These are phyloP conservation scores for Carex sylvatica DNA, from an alignment of 202 grass and related monocot genomes.

Conservation along the genomic window DNA sequence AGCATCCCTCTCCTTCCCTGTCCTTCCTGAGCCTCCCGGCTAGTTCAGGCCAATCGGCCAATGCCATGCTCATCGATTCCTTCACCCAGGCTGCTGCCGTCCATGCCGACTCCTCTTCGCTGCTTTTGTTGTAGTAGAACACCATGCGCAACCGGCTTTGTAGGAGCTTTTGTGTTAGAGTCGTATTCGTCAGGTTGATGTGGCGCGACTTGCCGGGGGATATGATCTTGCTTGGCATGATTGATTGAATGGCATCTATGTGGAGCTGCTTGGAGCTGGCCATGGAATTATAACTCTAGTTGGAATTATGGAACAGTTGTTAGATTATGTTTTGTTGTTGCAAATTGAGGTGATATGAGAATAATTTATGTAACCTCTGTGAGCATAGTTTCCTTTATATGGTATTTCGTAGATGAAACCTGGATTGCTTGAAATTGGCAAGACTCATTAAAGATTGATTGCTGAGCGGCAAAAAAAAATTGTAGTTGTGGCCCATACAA, in stretches of 20 bases:
- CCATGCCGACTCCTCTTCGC: slow-evolving; percentile 33
- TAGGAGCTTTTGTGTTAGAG: slow-evolving; percentile 24
- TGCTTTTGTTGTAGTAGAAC: slow-evolving; percentile 65
- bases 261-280: slow-evolving; percentile 35
- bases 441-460: not conserved
- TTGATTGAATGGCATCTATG: slow-evolving; percentile 68
- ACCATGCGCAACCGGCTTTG: slow-evolving; percentile 52
- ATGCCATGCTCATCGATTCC: slow-evolving; percentile 59
- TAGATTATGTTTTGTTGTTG: not conserved
- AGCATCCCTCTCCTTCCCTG: slow-evolving; percentile 36
- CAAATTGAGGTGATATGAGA: not conserved
- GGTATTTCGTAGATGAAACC: not conserved
- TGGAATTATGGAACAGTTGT: not conserved
- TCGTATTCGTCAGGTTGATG: slow-evolving; percentile 25
- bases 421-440: not conserved
- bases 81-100: slow-evolving; percentile 55
- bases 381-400: not conserved
- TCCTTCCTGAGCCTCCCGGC: slow-evolving; percentile 65
- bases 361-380: not conserved
- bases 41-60: slow-evolving; percentile 67
- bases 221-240: slow-evolving; percentile 39
- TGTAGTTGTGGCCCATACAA: not conserved
- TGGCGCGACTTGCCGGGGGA: slow-evolving; percentile 40
- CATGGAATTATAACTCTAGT: slow-evolving; percentile 13
- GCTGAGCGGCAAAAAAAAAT: not conserved